Evolutionary conservation across 768 basidiomycete genomes (phyloP).

Genomic region (Melanogaster broomeanus): DNA sequence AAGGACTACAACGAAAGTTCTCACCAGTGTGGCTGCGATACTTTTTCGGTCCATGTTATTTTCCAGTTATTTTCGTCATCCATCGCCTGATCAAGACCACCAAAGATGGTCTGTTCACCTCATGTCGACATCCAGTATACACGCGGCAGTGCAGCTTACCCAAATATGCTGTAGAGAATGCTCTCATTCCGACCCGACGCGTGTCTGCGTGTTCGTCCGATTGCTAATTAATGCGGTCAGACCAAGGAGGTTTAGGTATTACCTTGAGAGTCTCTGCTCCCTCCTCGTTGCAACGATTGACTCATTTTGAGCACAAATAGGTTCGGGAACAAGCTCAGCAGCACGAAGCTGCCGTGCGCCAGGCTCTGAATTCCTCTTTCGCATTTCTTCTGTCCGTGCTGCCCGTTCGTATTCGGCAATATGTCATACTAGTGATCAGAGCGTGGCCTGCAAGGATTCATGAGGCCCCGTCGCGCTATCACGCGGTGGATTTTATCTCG

Average conservation of each 20-base stretch:
- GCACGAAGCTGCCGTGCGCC: conserved; percentile 16
- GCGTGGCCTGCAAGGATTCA: conserved; percentile 14
- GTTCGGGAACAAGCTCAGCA: conserved; percentile 3
- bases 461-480: conserved; percentile 11
- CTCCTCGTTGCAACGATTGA: conserved; percentile 13
- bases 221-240: conserved; percentile 10
- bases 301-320: conserved; percentile 9
- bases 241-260: conserved; percentile 23
- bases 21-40: conserved; percentile 4
- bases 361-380: conserved; percentile 19
- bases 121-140: conserved; percentile 24
- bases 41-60: conserved; percentile 9
- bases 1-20: conserved; percentile 9
- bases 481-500: conserved; percentile 16
- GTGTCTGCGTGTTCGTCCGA: conserved; percentile 7
- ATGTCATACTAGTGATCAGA: conserved; percentile 10
- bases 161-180: conserved; percentile 1
- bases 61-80: conserved; percentile 1
- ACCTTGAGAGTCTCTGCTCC: conserved; percentile 16
- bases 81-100: conserved; percentile 1
- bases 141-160: conserved; percentile 13
- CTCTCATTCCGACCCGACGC: conserved; percentile 3
- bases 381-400: conserved; percentile 5
- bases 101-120: conserved; percentile 17
- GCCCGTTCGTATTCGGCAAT: conserved; percentile 13